Percentiles rank a stretch among this genome's conserved stretches.
Evolutionary conservation across 495 filamentous ascomycete genomes (phyloP).

Genomic region (Aspergillus leporis): DNA sequence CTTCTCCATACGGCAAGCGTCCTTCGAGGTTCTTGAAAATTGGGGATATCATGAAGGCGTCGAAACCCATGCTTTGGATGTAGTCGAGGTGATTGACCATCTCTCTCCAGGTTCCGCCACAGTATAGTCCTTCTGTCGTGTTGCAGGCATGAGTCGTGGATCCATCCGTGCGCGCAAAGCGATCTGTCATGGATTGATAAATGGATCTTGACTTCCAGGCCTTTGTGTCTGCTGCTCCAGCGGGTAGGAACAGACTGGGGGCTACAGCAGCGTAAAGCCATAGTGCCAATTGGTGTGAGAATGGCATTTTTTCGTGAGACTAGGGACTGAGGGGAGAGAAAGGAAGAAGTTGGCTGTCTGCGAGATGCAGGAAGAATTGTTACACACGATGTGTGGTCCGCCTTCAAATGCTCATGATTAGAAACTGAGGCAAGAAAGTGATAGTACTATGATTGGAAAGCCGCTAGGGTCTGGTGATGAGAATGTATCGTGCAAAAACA

Average conservation of each 20-base stretch:
- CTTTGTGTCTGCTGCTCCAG: constrained; percentile 23
- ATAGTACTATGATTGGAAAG: not conserved
- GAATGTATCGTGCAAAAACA: no score
- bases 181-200: constrained; percentile 50
- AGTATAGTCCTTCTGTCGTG: constrained; percentile 51
- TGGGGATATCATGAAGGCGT: constrained; percentile 73
- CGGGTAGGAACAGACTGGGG: not conserved
- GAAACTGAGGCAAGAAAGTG: not conserved
- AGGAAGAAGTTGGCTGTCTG: not conserved
- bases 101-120: constrained; percentile 68
- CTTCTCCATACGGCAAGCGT: constrained; percentile 47
- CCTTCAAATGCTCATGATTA: not conserved
- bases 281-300: not conserved
- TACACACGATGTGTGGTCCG: not conserved
- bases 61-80: constrained; percentile 69
- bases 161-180: constrained; percentile 62
- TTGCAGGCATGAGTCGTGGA: constrained; percentile 49
- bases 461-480: no score
- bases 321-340: not conserved
- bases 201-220: constrained; percentile 49
- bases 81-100: constrained; percentile 53
- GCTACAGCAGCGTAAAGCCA: constrained; percentile 11
- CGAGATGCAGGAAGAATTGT: not conserved
- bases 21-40: constrained; percentile 58
- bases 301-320: not conserved